Evolutionary conservation across 768 basidiomycete genomes (phyloP).

Genomic region (Tremella fuciformis): DNA sequence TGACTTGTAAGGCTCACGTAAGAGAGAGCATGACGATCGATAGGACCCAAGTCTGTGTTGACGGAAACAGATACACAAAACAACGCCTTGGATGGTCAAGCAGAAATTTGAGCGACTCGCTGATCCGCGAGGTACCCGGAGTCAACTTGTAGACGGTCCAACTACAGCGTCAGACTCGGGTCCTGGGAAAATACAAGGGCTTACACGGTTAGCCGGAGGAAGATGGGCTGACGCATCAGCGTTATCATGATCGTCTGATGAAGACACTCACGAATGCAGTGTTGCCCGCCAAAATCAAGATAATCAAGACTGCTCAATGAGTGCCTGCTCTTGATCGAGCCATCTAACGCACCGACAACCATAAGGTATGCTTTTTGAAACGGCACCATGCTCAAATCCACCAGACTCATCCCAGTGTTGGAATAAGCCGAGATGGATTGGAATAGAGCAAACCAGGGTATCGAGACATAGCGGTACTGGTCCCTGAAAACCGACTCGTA

Average conservation of each 20-base stretch:
- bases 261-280: constrained; percentile 89
- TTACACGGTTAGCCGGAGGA: constrained; percentile 79
- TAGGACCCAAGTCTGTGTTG: constrained; percentile 92
- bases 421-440: constrained; percentile 83
- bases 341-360: constrained; percentile 55
- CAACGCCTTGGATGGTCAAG: constrained; percentile 90
- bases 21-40: constrained; percentile 65
- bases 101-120: constrained; percentile 83
- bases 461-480: constrained; percentile 59
- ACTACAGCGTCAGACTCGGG: constrained; percentile 54
- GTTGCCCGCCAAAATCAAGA: constrained; percentile 85
- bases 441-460: constrained; percentile 78
- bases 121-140: constrained; percentile 60
- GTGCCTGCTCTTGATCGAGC: no score
- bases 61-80: constrained; percentile 84
- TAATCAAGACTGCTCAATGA: constrained; percentile 55
- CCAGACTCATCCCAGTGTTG: constrained; percentile 79
- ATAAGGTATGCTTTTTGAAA: constrained; percentile 82
- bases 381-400: constrained; percentile 83
- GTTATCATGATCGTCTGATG: no score
- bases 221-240: constrained; percentile 46
- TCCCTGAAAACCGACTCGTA: constrained; percentile 64
- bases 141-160: constrained; percentile 70
- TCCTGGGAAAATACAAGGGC: constrained; percentile 34
- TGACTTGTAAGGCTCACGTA: constrained; percentile 59